Evolutionary conservation across 176 grass and related monocot species (phyloP).

Genomic region (Lolium perenne): DNA sequence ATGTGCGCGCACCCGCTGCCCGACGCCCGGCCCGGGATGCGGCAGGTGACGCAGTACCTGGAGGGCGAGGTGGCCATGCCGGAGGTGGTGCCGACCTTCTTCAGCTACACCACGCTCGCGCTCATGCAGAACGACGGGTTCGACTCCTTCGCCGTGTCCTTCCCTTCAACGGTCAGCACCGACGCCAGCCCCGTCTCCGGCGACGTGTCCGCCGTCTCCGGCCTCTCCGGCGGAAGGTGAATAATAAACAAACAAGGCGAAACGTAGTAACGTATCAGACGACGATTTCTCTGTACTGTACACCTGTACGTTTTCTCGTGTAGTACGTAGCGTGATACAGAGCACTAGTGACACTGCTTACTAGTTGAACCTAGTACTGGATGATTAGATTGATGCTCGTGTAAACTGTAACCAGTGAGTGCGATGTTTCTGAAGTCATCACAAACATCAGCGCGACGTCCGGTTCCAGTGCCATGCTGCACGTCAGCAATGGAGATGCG

Average conservation of each 20-base stretch:
- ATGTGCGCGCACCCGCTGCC: constrained; percentile 60
- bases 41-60: constrained; percentile 57
- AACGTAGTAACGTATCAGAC: not conserved
- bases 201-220: constrained; percentile 44
- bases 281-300: not conserved
- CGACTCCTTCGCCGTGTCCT: constrained; percentile 59
- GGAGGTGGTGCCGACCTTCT: constrained; percentile 45
- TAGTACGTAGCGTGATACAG: no score
- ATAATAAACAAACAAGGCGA: not conserved
- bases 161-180: constrained; percentile 51
- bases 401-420: not conserved
- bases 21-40: constrained; percentile 49
- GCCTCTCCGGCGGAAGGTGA: constrained; percentile 58
- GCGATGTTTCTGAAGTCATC: no score
- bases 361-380: not conserved
- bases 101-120: constrained; percentile 57
- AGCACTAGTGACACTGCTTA: not conserved
- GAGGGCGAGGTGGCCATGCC: constrained; percentile 54
- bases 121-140: constrained; percentile 68
- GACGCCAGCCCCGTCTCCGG: constrained; percentile 43
- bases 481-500: no score
- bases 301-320: no score
- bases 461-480: no score
- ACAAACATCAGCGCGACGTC: no score
- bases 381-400: not conserved